Base-by-base conservation (phyloP, 2,329 filamentous ascomycete genomes). In the Fusarium sp. region DNA sequence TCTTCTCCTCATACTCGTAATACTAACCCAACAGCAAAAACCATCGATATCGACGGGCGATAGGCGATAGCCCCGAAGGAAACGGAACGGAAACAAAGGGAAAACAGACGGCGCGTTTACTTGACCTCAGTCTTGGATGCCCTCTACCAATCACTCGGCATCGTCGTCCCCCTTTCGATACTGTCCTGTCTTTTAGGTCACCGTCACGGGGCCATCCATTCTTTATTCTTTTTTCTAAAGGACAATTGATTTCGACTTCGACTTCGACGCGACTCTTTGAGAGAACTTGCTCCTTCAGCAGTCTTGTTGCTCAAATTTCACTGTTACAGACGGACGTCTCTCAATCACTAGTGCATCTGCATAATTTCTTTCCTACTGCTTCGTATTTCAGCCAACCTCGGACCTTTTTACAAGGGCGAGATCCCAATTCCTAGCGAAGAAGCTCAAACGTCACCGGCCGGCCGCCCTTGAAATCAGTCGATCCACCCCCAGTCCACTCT, bases 391-490 rank as follows among this genome's bases (percentile, higher is more conserved):
- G 50, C 56, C 64, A 68, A 68, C 65, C 57, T 66, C 68, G 53
- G 61, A 60, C 46, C 54, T 44, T 46, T 49, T 27, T 56, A 20
- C 53, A 62, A 73, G 53, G 62, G 57, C 57, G 42, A 73, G 47
- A 46, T 39, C 38, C 39, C 45, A 73, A 71, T 71, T 73, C 71
- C 71, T 68, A 49, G 36, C 70, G 38, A 58, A 56, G 54, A 73
- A 72, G 54, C 44, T 70, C 70, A 53, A 67, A 73, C 71, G 71
- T 73, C 71, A 73, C 70, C 57, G 45, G 50, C 65, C 64, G 49
- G 66, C 47, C 70, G 67, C 71, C 71, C 71, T 73, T 65, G 52
- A 65, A 73, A 73, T 68, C 71, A 69, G 71, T 58, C 62, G 67
- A 73, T 73, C 71, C 71, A 73, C 71, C 58, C 58, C 71, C 54